Evolutionary conservation across 176 grass and related monocot genomes (phyloP).

Genomic region (Alloteropsis semialata): DNA sequence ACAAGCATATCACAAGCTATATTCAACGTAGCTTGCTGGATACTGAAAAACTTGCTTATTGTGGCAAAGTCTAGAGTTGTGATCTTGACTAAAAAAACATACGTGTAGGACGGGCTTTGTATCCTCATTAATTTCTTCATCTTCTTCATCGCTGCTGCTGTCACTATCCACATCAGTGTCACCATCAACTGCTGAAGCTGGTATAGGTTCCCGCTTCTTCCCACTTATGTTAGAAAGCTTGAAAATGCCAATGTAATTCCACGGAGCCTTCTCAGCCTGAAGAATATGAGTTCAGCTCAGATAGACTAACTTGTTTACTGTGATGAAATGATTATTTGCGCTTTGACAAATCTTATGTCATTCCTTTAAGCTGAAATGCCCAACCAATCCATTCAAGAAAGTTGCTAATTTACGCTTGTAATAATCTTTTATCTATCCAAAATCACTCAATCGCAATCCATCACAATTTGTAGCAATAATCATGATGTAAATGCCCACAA

Average conservation of each 20-base stretch:
- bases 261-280: conserved; percentile 71
- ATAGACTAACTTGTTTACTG: neutral
- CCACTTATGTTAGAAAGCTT: conserved; percentile 85
- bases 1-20: conserved; percentile 15
- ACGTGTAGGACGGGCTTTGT: conserved; percentile 64
- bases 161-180: conserved; percentile 69
- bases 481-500: neutral
- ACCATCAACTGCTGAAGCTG: conserved; percentile 48
- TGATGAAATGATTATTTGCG: neutral
- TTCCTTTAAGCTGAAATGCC: neutral
- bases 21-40: neutral
- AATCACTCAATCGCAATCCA: neutral
- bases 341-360: neutral
- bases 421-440: neutral
- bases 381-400: neutral
- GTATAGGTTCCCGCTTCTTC: conserved; percentile 77
- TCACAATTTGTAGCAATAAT: neutral
- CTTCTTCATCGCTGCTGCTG: conserved; percentile 77
- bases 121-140: conserved; percentile 55
- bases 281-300: neutral
- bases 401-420: neutral
- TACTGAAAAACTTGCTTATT: neutral
- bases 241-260: conserved; percentile 86
- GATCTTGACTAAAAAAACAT: conserved; percentile 9
- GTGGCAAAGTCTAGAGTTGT: neutral